These are phyloP conservation scores for Berberis vulgaris DNA, from an alignment of 164 flowering plant genomes.

Conservation along the genomic window DNA sequence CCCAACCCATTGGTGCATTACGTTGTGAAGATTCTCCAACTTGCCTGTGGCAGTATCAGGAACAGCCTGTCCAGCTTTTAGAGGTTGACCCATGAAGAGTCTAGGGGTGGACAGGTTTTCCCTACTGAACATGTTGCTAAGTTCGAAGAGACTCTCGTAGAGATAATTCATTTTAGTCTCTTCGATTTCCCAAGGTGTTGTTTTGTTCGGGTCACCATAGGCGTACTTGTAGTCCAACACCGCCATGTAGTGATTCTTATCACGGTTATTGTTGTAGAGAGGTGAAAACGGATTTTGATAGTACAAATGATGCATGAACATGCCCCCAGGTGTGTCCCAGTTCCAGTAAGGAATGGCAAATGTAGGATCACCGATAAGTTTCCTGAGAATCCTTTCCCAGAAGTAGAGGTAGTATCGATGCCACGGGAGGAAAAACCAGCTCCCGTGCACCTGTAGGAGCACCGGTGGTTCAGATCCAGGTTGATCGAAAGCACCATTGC, in stretches of 20 bases:
- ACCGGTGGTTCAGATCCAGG: background rate
- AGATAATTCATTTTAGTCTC: background rate
- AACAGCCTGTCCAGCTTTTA: background rate
- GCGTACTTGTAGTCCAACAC: too few relatives aligned
- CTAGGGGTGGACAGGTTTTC: background rate
- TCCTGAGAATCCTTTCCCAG: too few relatives aligned
- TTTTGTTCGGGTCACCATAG: background rate
- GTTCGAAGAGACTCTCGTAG: too few relatives aligned
- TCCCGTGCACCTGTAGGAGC: too few relatives aligned
- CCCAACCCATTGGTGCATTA: background rate
- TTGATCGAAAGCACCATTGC: background rate
- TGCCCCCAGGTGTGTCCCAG: too few relatives aligned
- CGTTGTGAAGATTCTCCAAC: background rate
- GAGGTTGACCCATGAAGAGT: background rate
- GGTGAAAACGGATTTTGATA: background rate
- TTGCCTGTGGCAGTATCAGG: background rate
- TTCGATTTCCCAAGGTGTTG: background rate
- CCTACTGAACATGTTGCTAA: background rate
- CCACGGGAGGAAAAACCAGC: too few relatives aligned
- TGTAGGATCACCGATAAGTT: too few relatives aligned
- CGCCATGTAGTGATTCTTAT: too few relatives aligned
- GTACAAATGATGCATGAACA: background rate
- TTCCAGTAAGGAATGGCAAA: too few relatives aligned
- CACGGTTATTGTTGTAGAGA: too few relatives aligned
- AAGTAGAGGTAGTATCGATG: too few relatives aligned